Base-by-base conservation (phyloP, 495 filamentous ascomycete species). In the Penicillium cosmopolitanum region DNA sequence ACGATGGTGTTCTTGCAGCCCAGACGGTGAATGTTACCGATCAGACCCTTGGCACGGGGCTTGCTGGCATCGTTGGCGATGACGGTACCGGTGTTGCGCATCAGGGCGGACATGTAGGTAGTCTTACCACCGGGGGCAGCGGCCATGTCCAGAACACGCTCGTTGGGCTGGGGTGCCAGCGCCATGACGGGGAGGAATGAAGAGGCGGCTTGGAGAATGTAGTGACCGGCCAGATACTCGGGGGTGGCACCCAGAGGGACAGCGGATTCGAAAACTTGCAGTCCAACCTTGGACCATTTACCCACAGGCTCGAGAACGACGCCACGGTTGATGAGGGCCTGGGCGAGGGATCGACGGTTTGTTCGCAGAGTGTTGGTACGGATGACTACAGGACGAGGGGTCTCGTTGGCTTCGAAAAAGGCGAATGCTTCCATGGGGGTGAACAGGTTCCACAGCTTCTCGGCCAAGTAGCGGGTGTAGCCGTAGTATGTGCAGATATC, bases 181-280 rank as follows among this genome's bases (percentile, higher is more conserved):
- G 96, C 95, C 92, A 98, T 98, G 64, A 96, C 93, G 64, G 95
- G 95, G 28, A 98, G 84, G 81, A 98, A 98, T 28, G 93, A 97
- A 21, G 92, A 95, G 1, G 95, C 95, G 11, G 95, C 95, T 80
- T 98, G 96, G 13, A 98, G 82, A 66, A 98, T 98, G 78, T 98
- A 98, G 70, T 98, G 91, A 21, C 95, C 95, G 2, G 96, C 93
- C 10, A 98, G 83, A 74, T 98, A 98, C 70, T 98, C 96, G 1
- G 95, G 96, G 0, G 96, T 98, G 21, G 96, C 96, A 79, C 94
- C 96, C n/a, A 97, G 84, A 2, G 95, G 95, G 0, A 98, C 96
- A 54, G 87, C 87, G 48, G 88, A 90, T 67, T 98, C 96, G 75
- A 98, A 98, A 31, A 98, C 84, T 72, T 98, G 95, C 10, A 98